Conservation (phyloP, 2,329 filamentous ascomycete genomes). For the Furcasterigmium furcatum region DNA sequence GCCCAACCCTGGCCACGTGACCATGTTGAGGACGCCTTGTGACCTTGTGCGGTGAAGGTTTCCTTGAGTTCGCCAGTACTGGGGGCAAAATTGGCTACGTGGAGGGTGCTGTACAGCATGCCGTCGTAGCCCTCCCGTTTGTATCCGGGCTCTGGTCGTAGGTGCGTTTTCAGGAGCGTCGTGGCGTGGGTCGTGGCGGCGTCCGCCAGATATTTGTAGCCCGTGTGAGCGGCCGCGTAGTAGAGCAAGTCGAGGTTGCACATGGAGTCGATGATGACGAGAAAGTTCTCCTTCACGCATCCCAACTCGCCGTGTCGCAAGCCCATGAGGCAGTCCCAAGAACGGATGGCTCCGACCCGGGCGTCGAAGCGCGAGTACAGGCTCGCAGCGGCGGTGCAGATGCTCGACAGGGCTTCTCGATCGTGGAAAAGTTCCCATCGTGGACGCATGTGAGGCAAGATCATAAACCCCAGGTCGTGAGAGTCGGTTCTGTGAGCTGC, state of each 20-base stretch:
- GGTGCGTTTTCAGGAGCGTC: slow-evolving; percentile 32
- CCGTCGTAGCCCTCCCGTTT: slow-evolving; percentile 11
- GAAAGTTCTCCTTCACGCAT: slow-evolving; percentile 28
- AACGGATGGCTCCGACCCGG: slow-evolving; percentile 38
- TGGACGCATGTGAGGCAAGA: slow-evolving; percentile 40
- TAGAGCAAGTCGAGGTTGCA: slow-evolving; percentile 36
- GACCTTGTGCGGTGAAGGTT: slow-evolving; percentile 43
- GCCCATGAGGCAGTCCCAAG: slow-evolving; percentile 37
- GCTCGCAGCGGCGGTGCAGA: slow-evolving; percentile 38
- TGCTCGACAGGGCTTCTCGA: slow-evolving; percentile 29
- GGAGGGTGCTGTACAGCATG: slow-evolving; percentile 26
- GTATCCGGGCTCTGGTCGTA: slow-evolving; percentile 19
- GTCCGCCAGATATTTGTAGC: slow-evolving; percentile 21
- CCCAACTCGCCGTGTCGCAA: no score
- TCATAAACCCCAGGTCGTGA: slow-evolving; percentile 53
- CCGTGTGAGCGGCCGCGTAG: slow-evolving; percentile 30
- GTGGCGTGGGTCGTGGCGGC: slow-evolving; percentile 36
- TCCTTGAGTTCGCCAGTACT: slow-evolving; percentile 30
- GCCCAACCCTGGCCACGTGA: slow-evolving; percentile 46
- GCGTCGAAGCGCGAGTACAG: slow-evolving; percentile 38
- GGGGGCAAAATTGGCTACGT: slow-evolving; percentile 43
- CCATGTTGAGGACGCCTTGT: slow-evolving; percentile 42
- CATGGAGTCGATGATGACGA: slow-evolving; percentile 39
- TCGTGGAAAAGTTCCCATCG: slow-evolving; percentile 44
- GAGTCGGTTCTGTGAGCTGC: slow-evolving; percentile 43